Conservation (phyloP, 2,329 filamentous ascomycete species). For the Trematosphaeria pertusa region DNA sequence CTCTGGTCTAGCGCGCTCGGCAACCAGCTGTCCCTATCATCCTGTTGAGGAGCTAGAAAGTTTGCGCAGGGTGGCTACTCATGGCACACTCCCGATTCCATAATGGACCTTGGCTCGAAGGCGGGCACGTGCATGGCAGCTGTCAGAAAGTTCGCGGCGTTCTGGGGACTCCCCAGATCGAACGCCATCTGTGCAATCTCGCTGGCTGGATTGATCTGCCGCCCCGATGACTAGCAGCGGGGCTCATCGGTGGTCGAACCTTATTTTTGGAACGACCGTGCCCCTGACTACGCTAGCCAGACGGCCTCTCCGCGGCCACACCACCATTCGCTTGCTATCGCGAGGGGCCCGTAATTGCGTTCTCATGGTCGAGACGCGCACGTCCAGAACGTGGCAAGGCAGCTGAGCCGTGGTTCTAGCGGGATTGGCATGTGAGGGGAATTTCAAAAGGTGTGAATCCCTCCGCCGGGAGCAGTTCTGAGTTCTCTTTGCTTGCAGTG, state of each 20-base stretch:
- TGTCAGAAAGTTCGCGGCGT: slow-evolving; percentile 4
- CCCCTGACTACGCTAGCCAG: slow-evolving; percentile 4
- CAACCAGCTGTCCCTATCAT: too few species aligned
- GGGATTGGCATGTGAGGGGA: background rate
- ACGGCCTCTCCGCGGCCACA: background rate
- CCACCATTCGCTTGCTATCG: slow-evolving; percentile 1
- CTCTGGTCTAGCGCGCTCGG: too few species aligned
- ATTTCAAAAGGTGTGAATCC: slow-evolving; percentile 1
- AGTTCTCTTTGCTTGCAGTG: slow-evolving; percentile 2
- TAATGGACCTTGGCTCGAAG: too few species aligned
- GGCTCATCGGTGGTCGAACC: slow-evolving; percentile 6
- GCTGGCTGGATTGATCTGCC: background rate
- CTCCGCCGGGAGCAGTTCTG: background rate
- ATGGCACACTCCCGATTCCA: too few species aligned
- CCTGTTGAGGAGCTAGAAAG: too few species aligned
- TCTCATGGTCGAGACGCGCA: slow-evolving; percentile 1
- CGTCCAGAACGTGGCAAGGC: slow-evolving; percentile 3
- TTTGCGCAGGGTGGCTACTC: too few species aligned
- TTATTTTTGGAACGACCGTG: slow-evolving; percentile 5
- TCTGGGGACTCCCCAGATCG: background rate
- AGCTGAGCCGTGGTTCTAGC: slow-evolving; percentile 2
- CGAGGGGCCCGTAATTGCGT: slow-evolving; percentile 1
- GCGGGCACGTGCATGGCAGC: slow-evolving; percentile 3
- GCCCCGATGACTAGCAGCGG: slow-evolving; percentile 2
- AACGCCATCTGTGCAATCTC: background rate